phyloP scores from a whole-genome alignment of 192 early-diverging fungal genomes.

The Coemansia sp. region DNA sequence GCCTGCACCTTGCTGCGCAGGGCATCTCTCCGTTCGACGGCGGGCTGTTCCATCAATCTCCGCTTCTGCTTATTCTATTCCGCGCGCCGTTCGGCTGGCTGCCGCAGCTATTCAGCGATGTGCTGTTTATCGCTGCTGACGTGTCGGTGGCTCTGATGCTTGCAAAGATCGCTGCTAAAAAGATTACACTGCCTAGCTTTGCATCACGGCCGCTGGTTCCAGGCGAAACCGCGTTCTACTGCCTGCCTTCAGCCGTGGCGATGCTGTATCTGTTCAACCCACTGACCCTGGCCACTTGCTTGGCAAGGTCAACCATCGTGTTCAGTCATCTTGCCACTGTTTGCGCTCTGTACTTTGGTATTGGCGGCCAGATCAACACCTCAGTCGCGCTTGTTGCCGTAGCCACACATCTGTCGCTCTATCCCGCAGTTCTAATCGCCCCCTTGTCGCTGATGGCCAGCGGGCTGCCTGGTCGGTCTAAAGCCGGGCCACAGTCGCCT shows the following conservation, averaged over 20 bases:
- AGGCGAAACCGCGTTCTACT: conserved; percentile 47
- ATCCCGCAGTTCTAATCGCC: conserved; percentile 80
- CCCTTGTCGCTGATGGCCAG: conserved; percentile 36
- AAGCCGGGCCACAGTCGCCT: neutral
- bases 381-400: conserved; percentile 76
- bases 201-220: conserved; percentile 27
- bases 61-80: conserved; percentile 77
- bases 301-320: conserved; percentile 72
- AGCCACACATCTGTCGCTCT: conserved; percentile 84
- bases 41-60: conserved; percentile 88
- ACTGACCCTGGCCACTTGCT: conserved; percentile 71
- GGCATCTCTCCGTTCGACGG: conserved; percentile 86
- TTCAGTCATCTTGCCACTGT: conserved; percentile 79
- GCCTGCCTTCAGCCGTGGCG: conserved; percentile 42
- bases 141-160: conserved; percentile 63
- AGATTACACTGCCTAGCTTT: conserved; percentile 9
- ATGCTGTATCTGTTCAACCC: conserved; percentile 80
- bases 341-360: conserved; percentile 69
- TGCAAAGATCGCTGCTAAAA: conserved; percentile 59
- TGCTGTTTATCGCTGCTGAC: conserved; percentile 69
- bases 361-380: conserved; percentile 46
- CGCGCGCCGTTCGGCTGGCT: conserved; percentile 55
- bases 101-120: conserved; percentile 56
- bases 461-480: neutral
- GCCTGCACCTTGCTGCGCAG: conserved; percentile 73